A percentile compares a stretch with the other conserved stretches of the same genome.
phyloP scores from a whole-genome alignment of 2,329 filamentous ascomycete genomes.

The Cordyceps tenuipes region DNA sequence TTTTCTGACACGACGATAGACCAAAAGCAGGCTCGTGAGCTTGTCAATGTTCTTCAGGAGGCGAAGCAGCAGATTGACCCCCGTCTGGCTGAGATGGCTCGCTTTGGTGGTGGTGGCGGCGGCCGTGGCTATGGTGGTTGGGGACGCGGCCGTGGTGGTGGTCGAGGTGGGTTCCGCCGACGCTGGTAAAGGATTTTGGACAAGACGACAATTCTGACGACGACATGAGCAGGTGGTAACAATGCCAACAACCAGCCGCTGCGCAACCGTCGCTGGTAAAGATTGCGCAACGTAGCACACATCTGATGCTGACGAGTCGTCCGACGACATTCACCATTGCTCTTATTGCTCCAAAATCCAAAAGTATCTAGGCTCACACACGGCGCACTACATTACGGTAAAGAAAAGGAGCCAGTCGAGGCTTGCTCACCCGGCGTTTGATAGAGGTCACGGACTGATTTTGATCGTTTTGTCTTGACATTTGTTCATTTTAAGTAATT shows the following conservation, averaged over 20 bases:
- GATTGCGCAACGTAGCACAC: constrained; percentile 9
- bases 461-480: not conserved
- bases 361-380: constrained; percentile 5
- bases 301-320: not conserved
- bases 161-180: constrained; percentile 40
- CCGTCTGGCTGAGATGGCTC: constrained; percentile 88
- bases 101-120: constrained; percentile 81
- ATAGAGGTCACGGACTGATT: constrained; percentile 21
- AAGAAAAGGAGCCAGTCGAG: constrained; percentile 13
- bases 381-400: constrained; percentile 10
- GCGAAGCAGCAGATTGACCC: constrained; percentile 96
- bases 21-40: constrained; percentile 92
- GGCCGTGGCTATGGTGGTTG: constrained; percentile 66
- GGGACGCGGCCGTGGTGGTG: constrained; percentile 48
- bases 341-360: constrained; percentile 4
- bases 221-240: constrained; percentile 30
- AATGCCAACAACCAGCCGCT: constrained; percentile 44
- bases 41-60: constrained; percentile 85
- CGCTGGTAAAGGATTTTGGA: constrained; percentile 16
- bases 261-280: constrained; percentile 44
- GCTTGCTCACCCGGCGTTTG: constrained; percentile 21
- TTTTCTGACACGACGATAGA: constrained; percentile 46
- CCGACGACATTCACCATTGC: constrained; percentile 9
- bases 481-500: constrained; percentile 7
- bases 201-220: constrained; percentile 20